Evolutionary conservation across 805 yeast genomes (phyloP).

Genomic region (Spathaspora arborariae): DNA sequence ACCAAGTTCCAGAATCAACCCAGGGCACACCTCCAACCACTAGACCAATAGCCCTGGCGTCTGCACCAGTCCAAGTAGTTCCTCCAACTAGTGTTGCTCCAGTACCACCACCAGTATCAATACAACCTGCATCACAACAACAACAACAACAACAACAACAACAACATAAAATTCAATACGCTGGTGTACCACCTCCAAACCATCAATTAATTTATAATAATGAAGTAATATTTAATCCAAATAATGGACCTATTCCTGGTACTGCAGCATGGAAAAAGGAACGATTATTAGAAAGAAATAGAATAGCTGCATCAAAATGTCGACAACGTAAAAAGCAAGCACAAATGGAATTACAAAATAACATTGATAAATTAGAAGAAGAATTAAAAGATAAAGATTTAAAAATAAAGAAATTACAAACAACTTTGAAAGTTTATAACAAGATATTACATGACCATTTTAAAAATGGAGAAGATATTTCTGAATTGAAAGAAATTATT

Average conservation of each 20-base stretch:
- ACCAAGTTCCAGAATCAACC: background rate
- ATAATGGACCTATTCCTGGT: constrained; percentile 59
- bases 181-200: constrained; percentile 47
- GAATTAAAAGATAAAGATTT: constrained; percentile 34
- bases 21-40: constrained; percentile 9
- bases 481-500: constrained; percentile 8
- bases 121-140: background rate
- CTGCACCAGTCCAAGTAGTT: background rate
- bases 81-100: too few species aligned
- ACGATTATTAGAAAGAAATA: constrained; percentile 54
- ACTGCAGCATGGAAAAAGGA: constrained; percentile 67
- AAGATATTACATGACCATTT: constrained; percentile 14
- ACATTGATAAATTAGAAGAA: constrained; percentile 45
- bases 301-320: constrained; percentile 69
- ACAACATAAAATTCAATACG: constrained; percentile 14
- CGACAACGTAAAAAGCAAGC: constrained; percentile 66
- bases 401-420: constrained; percentile 20
- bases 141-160: background rate
- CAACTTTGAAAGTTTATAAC: constrained; percentile 18
- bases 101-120: constrained; percentile 14
- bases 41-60: too few species aligned
- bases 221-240: constrained; percentile 51
- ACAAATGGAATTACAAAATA: constrained; percentile 62
- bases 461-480: constrained; percentile 6
- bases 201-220: constrained; percentile 51